Base-by-base conservation (phyloP, 2,329 filamentous ascomycete genomes). In the Neonectria hederae region DNA sequence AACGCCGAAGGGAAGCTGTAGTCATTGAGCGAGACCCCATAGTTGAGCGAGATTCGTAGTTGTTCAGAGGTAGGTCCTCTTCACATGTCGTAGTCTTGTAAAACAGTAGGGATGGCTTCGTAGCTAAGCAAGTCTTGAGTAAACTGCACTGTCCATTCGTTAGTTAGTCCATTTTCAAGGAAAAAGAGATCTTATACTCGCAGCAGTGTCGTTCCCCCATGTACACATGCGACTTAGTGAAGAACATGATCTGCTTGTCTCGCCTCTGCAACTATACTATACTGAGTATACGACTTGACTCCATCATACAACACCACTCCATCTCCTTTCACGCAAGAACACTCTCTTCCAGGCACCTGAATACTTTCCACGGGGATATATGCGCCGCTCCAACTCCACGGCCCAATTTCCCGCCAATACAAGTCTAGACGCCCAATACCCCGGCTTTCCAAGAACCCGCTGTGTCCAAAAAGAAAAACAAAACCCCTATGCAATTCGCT, bases 391-490 rank as follows among this genome's bases (percentile, higher is more conserved):
- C 14, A 30, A 49, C 9, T 49, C 17, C 26, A 35, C n/a, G n/a
- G 28, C 48, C 48, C 28, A 22, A 22, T n/a, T 58, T 38, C 45
- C 45, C 21, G 35, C 46, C 54, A 56, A 57, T 53, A 26, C 24
- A 48, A 19, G 57, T 60, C 42, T 48, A 60, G 40, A 60, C 57
- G 57, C 57, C 57, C 40, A 60, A 60, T 51, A 54, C 57, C 57
- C 46, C 43, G 45, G 52, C 26, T 40, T 48, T 51, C 40, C 26
- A 32, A 56, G 54, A 52, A 45, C 14, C 46, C 26, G 24, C 54
- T 38, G 24, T 56, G 53, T 57, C 38, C 42, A 55, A 62, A 51
- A n/a, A n/a, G n/a, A n/a, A n/a, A n/a, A n/a, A n/a, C n/a, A n/a
- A n/a, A 51, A 40, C 32, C 26, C 28, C 14, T 6, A 28, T 32